Evolutionary conservation across 2,329 filamentous ascomycete genomes (phyloP), one percentile per base, ranked within the genome.

Genomic region (Leptosphaerulina australis): DNA sequence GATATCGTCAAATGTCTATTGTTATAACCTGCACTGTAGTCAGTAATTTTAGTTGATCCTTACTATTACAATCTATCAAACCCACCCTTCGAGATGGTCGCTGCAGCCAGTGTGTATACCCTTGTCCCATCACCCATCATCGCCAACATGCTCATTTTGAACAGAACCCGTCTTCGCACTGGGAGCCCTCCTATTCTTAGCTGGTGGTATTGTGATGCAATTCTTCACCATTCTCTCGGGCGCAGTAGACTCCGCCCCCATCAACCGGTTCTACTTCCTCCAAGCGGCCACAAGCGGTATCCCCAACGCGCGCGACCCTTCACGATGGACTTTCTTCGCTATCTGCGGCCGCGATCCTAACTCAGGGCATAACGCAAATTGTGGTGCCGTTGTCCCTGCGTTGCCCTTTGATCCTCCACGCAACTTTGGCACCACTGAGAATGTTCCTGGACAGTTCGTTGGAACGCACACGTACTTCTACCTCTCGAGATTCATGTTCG

Each of bases 241-340:
- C 52, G 78, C 77, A 24, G 74, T 77, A 48, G 77, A 84, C 63
- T 70, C 67, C 33, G 76, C 66, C 11, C 86, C 86, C 2, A 78
- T 95, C 46, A 83, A 88, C 72, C 77, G 85, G 51, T 91, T 91
- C 58, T 97, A 91, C 76, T 96, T 97, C 79, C 84, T 97, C 24
- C 81, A 88, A 68, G 90, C 90, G 64, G 82, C 88, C 68, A 96
- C 92, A 0, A 77, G 76, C 24, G 84, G 80, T 67, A 87, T 90
- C 10, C 83, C 86, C 43, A 56, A 79, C 40, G 63, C 81, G 1
- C 71, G 73, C 34, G 78, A 79, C 55, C 77, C 77, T 14, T 87
- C 90, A 10, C 86, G 93, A 76, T 97, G 93, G 93, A 95, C 91
- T 26, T 96, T 88, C 76, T 94, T 95, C 80, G 87, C 89, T 72